A percentile compares a stretch with the other conserved stretches of the same genome.
Conservation (phyloP, 257 asterid species). For the Solanum infundibuliforme region DNA sequence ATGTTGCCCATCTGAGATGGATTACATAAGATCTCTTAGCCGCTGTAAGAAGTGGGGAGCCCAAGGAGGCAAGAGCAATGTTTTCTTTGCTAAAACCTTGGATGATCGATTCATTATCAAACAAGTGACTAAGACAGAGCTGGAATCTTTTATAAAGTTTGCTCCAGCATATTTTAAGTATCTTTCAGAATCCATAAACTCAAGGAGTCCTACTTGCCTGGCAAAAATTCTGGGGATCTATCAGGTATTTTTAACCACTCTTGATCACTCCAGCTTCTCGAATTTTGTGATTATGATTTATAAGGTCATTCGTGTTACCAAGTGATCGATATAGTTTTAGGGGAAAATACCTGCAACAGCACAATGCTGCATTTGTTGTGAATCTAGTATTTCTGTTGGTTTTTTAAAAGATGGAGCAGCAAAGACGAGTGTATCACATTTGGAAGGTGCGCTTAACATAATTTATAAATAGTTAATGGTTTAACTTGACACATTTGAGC, state of each 20-base stretch:
- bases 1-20: conserved; percentile 86
- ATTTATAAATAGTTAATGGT: not conserved
- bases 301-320: not conserved
- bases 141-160: conserved; percentile 88
- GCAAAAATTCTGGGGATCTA: conserved; percentile 92
- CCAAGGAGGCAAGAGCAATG: conserved; percentile 98
- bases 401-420: not conserved
- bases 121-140: conserved; percentile 97
- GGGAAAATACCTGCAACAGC: not conserved
- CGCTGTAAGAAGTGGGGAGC: conserved; percentile 99
- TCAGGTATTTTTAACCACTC: conserved; percentile 49
- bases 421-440: not conserved
- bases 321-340: not conserved
- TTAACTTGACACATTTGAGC: not conserved
- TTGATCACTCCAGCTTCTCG: not conserved
- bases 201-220: conserved; percentile 83
- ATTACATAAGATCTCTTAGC: conserved; percentile 71
- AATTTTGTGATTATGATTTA: not conserved
- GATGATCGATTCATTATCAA: conserved; percentile 90
- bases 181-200: conserved; percentile 57
- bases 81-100: conserved; percentile 86
- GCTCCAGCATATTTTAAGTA: conserved; percentile 85
- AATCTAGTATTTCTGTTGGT: not conserved
- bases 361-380: not conserved
- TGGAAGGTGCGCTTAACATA: not conserved